Evolutionary conservation across 208 protist species (phyloP).

Genomic region (Crithidia brevicula): DNA sequence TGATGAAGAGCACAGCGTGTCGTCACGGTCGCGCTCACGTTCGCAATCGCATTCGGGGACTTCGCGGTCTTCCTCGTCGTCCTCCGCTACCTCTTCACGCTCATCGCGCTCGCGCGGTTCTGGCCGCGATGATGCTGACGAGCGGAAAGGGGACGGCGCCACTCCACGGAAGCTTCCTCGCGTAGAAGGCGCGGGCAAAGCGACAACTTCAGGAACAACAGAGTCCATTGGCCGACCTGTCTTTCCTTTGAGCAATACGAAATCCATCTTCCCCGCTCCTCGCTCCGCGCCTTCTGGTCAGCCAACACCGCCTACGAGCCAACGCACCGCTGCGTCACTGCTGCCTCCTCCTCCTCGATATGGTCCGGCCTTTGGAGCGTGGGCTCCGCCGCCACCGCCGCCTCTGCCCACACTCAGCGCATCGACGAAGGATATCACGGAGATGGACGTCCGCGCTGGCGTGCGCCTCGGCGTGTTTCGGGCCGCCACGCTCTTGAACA

Average conservation of each 20-base stretch:
- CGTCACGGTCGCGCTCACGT: not conserved
- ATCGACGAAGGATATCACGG: conserved; percentile 28
- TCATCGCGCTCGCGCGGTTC: not conserved
- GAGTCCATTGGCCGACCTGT: not conserved
- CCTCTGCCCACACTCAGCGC: conserved; percentile 33
- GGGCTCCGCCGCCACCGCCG: conserved; percentile 9
- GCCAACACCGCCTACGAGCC: not conserved
- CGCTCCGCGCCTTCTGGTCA: not conserved
- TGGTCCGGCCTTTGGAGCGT: conserved; percentile 15
- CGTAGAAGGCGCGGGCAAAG: conserved; percentile 15
- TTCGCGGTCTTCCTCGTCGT: not conserved
- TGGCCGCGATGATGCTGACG: too few relatives aligned
- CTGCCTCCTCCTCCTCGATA: conserved; percentile 8
- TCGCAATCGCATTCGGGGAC: too few relatives aligned
- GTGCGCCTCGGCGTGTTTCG: conserved; percentile 30
- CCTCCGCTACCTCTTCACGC: not conserved
- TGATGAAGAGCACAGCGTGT: not conserved
- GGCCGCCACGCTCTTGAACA: conserved; percentile 20
- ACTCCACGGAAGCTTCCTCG: conserved; percentile 23
- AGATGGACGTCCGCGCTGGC: conserved; percentile 35
- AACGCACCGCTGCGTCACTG: not conserved
- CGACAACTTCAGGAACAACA: not conserved
- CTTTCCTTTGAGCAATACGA: not conserved
- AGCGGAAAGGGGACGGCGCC: not conserved
- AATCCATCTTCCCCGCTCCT: conserved; percentile 16